These are phyloP conservation scores for Mikania micrantha DNA, from an alignment of 129 eudicot species.

Conservation along the genomic window DNA sequence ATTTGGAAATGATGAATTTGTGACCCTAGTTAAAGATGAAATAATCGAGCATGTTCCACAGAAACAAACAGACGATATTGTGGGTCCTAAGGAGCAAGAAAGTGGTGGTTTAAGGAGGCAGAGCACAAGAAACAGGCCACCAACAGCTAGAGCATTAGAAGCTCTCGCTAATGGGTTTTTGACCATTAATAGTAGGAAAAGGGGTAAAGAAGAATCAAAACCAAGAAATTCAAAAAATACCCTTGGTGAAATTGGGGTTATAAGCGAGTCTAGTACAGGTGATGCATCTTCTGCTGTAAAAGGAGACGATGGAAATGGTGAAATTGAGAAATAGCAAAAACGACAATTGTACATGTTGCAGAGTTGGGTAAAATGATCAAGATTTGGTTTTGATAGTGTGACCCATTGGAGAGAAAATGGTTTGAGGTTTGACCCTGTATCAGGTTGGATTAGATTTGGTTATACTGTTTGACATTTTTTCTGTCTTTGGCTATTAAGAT, in stretches of 20 bases:
- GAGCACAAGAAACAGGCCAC: constrained; percentile 61
- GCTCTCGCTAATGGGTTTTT: constrained; percentile 61
- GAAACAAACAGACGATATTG: constrained; percentile 5
- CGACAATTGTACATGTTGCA: constrained; percentile 4
- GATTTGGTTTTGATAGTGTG: constrained; percentile 5
- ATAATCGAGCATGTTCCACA: constrained; percentile 2
- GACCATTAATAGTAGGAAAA: constrained; percentile 33
- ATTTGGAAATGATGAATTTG: constrained; percentile 23
- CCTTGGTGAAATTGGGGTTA: constrained; percentile 17
- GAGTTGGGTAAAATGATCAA: constrained; percentile 16
- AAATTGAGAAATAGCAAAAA: constrained; percentile 18
- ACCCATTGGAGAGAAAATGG: constrained; percentile 6
- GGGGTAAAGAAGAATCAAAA: constrained; percentile 22
- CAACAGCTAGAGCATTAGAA: constrained; percentile 61
- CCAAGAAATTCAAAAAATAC: constrained; percentile 22
- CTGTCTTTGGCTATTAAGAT: constrained; percentile 17
- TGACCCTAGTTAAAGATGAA: constrained; percentile 24
- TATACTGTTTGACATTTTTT: constrained; percentile 13
- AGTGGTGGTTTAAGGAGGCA: constrained; percentile 41
- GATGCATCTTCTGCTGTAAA: constrained; percentile 23
- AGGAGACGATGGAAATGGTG: constrained; percentile 35
- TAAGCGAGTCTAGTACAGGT: constrained; percentile 30
- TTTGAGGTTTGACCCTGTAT: not conserved
- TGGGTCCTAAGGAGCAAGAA: constrained; percentile 26
- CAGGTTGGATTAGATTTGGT: constrained; percentile 16